Conservation (phyloP, 1,284 basidiomycete genomes). For the Hemileccinum hortonii region DNA sequence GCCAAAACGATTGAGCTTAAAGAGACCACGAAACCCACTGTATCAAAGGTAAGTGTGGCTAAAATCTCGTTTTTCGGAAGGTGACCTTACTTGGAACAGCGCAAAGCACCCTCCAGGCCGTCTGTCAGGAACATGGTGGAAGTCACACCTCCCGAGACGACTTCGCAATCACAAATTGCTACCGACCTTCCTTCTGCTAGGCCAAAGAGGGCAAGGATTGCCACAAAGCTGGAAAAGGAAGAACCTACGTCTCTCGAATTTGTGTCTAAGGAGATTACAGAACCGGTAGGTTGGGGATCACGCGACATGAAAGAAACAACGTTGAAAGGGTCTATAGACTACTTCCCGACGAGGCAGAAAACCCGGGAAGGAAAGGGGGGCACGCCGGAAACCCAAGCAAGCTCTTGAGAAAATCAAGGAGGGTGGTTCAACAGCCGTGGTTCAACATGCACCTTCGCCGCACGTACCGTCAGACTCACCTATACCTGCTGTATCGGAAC, state of each 20-base stretch:
- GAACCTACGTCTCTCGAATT: slow-evolving; percentile 15
- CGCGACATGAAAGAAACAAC: neutral
- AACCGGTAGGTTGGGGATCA: slow-evolving; percentile 19
- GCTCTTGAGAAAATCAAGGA: slow-evolving; percentile 19
- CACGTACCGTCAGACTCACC: slow-evolving; percentile 8
- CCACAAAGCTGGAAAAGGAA: slow-evolving; percentile 29
- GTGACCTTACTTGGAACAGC: slow-evolving; percentile 17
- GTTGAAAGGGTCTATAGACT: slow-evolving; percentile 15
- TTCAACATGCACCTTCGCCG: slow-evolving; percentile 16
- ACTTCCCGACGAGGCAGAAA: slow-evolving; percentile 14
- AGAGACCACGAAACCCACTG: slow-evolving; percentile 17
- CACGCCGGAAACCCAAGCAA: slow-evolving; percentile 25
- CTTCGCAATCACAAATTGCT: slow-evolving; percentile 14
- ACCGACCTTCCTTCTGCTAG: slow-evolving; percentile 26
- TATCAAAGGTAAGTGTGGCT: slow-evolving; percentile 18
- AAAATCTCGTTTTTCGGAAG: neutral
- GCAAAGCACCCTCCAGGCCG: slow-evolving; percentile 28
- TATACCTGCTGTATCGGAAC: slow-evolving; percentile 20
- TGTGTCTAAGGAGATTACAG: slow-evolving; percentile 3
- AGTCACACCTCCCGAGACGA: slow-evolving; percentile 8
- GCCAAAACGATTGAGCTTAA: slow-evolving; percentile 16
- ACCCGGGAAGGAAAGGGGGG: slow-evolving; percentile 15
- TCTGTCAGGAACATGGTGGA: slow-evolving; percentile 21
- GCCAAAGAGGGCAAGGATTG: slow-evolving; percentile 31
- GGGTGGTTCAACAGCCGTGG: slow-evolving; percentile 2